Percentiles rank a stretch among this genome's conserved stretches.
Evolutionary conservation across 805 yeast genomes (phyloP).

Genomic region (Nakazawaea ambrosiae): DNA sequence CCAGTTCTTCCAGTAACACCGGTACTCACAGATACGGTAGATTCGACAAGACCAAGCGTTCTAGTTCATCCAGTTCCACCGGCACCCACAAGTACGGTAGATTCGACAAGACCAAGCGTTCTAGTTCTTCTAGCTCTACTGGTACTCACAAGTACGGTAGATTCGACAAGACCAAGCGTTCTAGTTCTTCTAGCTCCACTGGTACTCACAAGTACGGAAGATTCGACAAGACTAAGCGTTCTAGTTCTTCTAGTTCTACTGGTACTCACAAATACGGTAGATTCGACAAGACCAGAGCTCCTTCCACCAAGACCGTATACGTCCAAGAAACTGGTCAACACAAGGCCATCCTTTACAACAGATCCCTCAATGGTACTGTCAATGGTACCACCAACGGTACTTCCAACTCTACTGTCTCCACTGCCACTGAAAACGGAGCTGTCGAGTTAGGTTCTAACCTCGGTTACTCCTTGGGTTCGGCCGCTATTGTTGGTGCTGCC

Average conservation of each 20-base stretch:
- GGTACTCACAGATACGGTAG: conserved; percentile 53
- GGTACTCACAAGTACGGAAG: conserved; percentile 53
- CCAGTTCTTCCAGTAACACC: conserved; percentile 26
- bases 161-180: conserved; percentile 38
- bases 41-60: conserved; percentile 36
- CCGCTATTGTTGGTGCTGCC: conserved; percentile 8
- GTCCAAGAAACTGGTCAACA: conserved; percentile 15
- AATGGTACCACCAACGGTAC: conserved; percentile 17
- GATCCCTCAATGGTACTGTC: background rate
- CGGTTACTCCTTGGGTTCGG: conserved; percentile 12
- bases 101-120: conserved; percentile 38
- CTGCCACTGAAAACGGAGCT: conserved; percentile 20
- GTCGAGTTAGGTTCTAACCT: conserved; percentile 14
- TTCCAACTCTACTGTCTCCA: conserved; percentile 13
- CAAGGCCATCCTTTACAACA: conserved; percentile 11
- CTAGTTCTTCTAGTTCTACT: conserved; percentile 22
- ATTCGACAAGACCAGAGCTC: conserved; percentile 36
- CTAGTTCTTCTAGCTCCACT: conserved; percentile 26
- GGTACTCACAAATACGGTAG: conserved; percentile 40
- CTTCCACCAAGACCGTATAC: conserved; percentile 30
- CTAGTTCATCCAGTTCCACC: conserved; percentile 28
- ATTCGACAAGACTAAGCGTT: conserved; percentile 39
- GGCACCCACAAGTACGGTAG: conserved; percentile 52
- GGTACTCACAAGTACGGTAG: conserved; percentile 41
- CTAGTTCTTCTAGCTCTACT: conserved; percentile 23